Evolutionary conservation across 208 protist species (phyloP).

Genomic region (Trypanosoma brucei): DNA sequence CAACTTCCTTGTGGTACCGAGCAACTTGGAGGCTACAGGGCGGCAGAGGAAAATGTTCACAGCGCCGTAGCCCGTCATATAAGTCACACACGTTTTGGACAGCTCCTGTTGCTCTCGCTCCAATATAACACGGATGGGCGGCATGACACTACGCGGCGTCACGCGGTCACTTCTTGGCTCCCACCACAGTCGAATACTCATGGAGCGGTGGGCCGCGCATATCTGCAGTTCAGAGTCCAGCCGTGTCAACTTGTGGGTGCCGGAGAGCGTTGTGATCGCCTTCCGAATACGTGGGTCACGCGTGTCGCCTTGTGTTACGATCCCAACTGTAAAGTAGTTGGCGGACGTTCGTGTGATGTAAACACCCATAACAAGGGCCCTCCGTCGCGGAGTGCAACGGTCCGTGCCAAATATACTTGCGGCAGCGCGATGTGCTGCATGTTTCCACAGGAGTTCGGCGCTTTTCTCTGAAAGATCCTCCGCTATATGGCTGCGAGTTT

Average conservation of each 20-base stretch:
- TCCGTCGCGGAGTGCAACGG: background rate
- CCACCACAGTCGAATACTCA: constrained; percentile 57
- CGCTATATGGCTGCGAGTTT: constrained; percentile 42
- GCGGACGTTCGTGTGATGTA: constrained; percentile 29
- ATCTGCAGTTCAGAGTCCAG: constrained; percentile 32
- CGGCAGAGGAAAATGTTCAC: constrained; percentile 45
- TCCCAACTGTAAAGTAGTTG: constrained; percentile 29
- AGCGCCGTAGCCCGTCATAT: constrained; percentile 40
- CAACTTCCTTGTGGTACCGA: constrained; percentile 21
- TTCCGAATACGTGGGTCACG: constrained; percentile 10
- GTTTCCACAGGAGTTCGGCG: constrained; percentile 24
- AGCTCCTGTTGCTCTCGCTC: constrained; percentile 19
- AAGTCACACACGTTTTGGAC: background rate
- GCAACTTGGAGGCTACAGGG: constrained; percentile 32
- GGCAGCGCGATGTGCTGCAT: constrained; percentile 17
- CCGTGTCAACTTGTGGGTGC: constrained; percentile 10
- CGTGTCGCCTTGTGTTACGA: constrained; percentile 32
- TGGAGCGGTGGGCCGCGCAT: constrained; percentile 34
- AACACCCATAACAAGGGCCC: constrained; percentile 26
- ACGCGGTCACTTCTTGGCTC: constrained; percentile 39
- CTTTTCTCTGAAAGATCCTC: constrained; percentile 15
- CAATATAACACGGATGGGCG: constrained; percentile 43
- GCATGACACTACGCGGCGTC: constrained; percentile 33
- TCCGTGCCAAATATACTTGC: constrained; percentile 10
- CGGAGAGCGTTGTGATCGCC: constrained; percentile 26